phyloP scores from a whole-genome alignment of 805 yeast genomes.

The Schwanniomyces vanrijiae region DNA sequence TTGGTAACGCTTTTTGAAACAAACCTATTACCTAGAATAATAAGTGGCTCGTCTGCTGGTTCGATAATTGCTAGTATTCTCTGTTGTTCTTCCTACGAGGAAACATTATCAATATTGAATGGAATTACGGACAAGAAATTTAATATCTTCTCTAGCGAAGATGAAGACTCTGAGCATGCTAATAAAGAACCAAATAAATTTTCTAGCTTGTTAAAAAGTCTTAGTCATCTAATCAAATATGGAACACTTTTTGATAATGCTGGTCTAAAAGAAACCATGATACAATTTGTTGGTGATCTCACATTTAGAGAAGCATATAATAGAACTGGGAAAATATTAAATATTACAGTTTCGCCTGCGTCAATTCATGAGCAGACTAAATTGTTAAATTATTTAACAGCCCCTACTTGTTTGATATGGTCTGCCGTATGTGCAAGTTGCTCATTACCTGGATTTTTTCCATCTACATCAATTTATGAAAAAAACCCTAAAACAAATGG shows the following conservation, averaged over 20 bases:
- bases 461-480: conserved; percentile 82
- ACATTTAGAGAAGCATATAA: conserved; percentile 95
- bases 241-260: conserved; percentile 88
- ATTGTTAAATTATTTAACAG: conserved; percentile 73
- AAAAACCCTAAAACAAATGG: conserved; percentile 73
- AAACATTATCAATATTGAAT: conserved; percentile 55
- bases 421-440: conserved; percentile 93
- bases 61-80: conserved; percentile 89
- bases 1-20: conserved; percentile 73
- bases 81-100: conserved; percentile 77
- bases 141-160: conserved; percentile 49
- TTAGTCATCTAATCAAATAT: conserved; percentile 63
- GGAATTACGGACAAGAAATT: conserved; percentile 61
- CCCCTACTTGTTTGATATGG: conserved; percentile 82
- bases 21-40: conserved; percentile 77
- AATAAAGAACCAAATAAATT: conserved; percentile 34
- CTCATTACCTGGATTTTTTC: conserved; percentile 88
- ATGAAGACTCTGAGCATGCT: conserved; percentile 36
- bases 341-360: conserved; percentile 91
- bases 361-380: conserved; percentile 90
- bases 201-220: conserved; percentile 43
- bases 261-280: conserved; percentile 72
- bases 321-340: conserved; percentile 88
- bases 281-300: conserved; percentile 77
- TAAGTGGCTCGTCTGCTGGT: conserved; percentile 96